These are phyloP conservation scores for Malassezia psittaci DNA, from an alignment of 1,284 basidiomycete species.

Conservation along the genomic window DNA sequence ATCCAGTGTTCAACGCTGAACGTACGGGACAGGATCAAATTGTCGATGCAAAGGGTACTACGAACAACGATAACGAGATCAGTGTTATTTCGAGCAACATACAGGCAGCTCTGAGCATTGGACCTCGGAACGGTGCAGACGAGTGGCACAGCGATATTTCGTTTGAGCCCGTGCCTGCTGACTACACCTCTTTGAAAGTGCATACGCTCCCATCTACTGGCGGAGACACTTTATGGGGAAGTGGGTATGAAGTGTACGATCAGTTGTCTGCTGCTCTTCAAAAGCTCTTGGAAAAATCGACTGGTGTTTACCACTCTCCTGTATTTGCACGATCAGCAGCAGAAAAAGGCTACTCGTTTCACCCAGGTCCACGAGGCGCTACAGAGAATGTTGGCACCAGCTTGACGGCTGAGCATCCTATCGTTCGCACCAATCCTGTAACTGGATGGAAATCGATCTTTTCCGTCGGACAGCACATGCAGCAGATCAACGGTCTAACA, in stretches of 20 bases:
- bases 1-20: conserved; percentile 57
- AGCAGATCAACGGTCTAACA: conserved; percentile 57
- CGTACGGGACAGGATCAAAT: conserved; percentile 26
- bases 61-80: conserved; percentile 27
- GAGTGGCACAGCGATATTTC: conserved; percentile 55
- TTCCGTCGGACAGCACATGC: conserved; percentile 55
- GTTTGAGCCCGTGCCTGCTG: conserved; percentile 60
- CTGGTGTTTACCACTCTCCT: conserved; percentile 19
- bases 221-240: conserved; percentile 50
- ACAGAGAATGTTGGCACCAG: conserved; percentile 57
- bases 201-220: conserved; percentile 19
- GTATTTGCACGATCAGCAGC: conserved; percentile 20
- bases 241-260: conserved; percentile 59
- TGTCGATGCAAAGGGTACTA: conserved; percentile 17
- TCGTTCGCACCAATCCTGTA: conserved; percentile 51
- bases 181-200: conserved; percentile 51
- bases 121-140: conserved; percentile 1
- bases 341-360: conserved; percentile 30
- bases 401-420: conserved; percentile 55
- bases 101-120: neutral
- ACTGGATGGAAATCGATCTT: conserved; percentile 61
- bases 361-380: conserved; percentile 44
- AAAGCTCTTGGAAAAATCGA: conserved; percentile 53
- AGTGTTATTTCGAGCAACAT: conserved; percentile 25
- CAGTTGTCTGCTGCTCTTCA: conserved; percentile 56